Percentiles rank a stretch among this genome's conserved stretches.
phyloP scores from a whole-genome alignment of 2,329 filamentous ascomycete species.

The Trichoderma breve region DNA sequence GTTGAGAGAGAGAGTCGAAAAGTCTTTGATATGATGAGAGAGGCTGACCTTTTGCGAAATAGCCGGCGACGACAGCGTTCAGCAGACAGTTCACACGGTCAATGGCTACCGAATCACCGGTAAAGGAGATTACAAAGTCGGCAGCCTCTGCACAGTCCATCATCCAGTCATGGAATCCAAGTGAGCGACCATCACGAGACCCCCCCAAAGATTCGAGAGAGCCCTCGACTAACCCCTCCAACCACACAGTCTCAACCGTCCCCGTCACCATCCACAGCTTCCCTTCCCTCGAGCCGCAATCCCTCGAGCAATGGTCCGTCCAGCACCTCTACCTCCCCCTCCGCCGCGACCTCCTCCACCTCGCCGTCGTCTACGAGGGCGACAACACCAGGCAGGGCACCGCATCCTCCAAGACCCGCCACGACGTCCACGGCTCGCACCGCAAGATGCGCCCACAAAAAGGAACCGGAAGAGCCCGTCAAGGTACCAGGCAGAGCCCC shows the following conservation, averaged over 20 bases:
- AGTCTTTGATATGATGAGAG: not conserved
- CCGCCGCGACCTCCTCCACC: constrained; percentile 87
- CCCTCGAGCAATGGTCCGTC: constrained; percentile 73
- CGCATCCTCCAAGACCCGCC: constrained; percentile 76
- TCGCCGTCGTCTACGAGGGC: constrained; percentile 88
- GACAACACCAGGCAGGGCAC: constrained; percentile 85
- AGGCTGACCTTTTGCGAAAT: not conserved
- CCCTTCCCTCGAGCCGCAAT: constrained; percentile 79
- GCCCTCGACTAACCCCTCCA: not conserved
- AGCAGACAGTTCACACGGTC: constrained; percentile 49
- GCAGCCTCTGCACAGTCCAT: constrained; percentile 34
- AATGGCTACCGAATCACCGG: constrained; percentile 54
- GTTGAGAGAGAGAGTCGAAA: not conserved
- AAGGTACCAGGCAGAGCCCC: constrained; percentile 78
- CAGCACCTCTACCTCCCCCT: constrained; percentile 85
- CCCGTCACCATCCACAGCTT: constrained; percentile 87
- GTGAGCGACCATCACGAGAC: constrained; percentile 32
- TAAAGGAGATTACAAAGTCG: constrained; percentile 39
- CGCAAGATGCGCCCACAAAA: constrained; percentile 85
- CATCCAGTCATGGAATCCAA: constrained; percentile 45
- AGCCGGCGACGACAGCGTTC: constrained; percentile 37
- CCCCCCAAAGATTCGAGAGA: not conserved
- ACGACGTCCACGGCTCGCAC: constrained; percentile 79
- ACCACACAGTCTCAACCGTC: constrained; percentile 56
- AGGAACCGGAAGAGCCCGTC: constrained; percentile 75